Evolutionary conservation across 176 grass and related monocot species (phyloP).

Genomic region (Triticum monococcum): DNA sequence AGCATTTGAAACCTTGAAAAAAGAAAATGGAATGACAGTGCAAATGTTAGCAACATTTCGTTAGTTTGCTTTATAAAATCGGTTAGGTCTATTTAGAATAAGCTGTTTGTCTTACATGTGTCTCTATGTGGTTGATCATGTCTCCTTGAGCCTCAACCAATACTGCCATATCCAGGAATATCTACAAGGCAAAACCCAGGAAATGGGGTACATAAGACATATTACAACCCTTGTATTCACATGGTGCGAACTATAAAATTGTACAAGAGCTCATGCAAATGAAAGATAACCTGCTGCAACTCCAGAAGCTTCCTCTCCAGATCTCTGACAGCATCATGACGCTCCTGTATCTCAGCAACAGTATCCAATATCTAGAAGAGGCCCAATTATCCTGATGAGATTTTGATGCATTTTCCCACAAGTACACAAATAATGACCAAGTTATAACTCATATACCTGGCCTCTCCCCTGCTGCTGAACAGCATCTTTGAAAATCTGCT

Average conservation of each 20-base stretch:
- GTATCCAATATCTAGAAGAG: conserved; percentile 77
- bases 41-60: background rate
- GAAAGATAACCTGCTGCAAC: conserved; percentile 72
- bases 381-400: background rate
- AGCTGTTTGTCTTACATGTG: conserved; percentile 56
- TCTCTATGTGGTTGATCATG: conserved; percentile 95
- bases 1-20: conserved; percentile 76
- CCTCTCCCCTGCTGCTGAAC: conserved; percentile 55
- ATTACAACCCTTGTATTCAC: background rate
- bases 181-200: conserved; percentile 48
- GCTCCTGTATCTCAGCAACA: conserved; percentile 92
- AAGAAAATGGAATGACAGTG: background rate
- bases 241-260: background rate
- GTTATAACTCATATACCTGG: background rate
- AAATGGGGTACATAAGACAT: background rate
- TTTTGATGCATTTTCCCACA: background rate
- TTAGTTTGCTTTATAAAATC: conserved; percentile 23
- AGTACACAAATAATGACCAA: background rate
- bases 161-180: conserved; percentile 99
- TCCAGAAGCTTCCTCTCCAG: conserved; percentile 95
- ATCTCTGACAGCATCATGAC: conserved; percentile 87
- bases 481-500: conserved; percentile 91
- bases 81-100: background rate
- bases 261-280: background rate
- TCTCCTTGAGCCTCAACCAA: conserved; percentile 96